Conservation (phyloP, 306 rosid genomes). For the Luffa acutangula region DNA sequence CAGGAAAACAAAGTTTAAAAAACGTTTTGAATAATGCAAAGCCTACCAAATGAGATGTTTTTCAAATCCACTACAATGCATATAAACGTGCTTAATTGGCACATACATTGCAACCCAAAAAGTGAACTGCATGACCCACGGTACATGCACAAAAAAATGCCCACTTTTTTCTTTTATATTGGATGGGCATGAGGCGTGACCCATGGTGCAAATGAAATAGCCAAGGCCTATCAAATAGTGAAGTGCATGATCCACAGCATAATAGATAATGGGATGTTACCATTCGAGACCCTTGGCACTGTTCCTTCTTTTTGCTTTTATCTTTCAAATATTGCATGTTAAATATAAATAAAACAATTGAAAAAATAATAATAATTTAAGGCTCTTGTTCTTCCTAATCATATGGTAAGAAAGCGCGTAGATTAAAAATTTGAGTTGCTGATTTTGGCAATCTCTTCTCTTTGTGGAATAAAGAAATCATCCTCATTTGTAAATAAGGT, state of each 20-base stretch:
- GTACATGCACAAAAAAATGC: not conserved
- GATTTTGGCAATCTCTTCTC: not conserved
- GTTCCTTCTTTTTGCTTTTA: not conserved
- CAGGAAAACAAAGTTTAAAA: not conserved
- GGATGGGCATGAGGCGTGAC: not conserved
- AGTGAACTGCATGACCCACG: not conserved
- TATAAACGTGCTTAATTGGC: not conserved
- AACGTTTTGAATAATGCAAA: not conserved
- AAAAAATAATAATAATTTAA: not conserved
- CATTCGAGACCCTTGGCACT: not conserved
- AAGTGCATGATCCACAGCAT: not conserved
- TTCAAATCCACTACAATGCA: not conserved
- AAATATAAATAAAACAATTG: not conserved
- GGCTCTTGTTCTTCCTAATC: not conserved
- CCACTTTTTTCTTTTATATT: not conserved
- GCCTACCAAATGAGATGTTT: not conserved
- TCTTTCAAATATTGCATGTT: not conserved
- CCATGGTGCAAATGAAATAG: not conserved
- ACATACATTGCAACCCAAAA: not conserved
- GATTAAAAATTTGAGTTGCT: not conserved
- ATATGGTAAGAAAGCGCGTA: not conserved
- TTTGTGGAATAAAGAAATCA: not conserved
- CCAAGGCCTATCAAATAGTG: not conserved
- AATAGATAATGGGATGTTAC: not conserved
- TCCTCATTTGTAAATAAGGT: not conserved